Conservation (phyloP, 2,329 filamentous ascomycete genomes). For the Tolypocladium album region DNA sequence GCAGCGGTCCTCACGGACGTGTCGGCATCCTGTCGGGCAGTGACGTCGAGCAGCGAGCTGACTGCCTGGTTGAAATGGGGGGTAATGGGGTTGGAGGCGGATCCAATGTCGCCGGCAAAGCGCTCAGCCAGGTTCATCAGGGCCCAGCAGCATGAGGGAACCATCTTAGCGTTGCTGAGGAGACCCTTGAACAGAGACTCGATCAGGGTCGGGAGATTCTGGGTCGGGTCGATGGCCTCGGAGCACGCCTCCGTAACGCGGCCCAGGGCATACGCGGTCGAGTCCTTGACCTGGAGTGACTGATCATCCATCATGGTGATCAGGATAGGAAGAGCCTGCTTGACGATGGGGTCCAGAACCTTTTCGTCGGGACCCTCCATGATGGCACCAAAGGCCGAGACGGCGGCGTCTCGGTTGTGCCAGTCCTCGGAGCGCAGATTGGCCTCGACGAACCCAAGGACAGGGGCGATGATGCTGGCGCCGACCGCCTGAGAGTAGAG, state of each 20-base stretch:
- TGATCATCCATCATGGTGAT: slow-evolving; percentile 87
- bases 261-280: slow-evolving; percentile 88
- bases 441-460: slow-evolving; percentile 82
- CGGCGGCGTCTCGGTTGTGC: slow-evolving; percentile 89
- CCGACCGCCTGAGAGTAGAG: slow-evolving; percentile 91
- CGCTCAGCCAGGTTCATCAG: slow-evolving; percentile 96
- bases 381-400: slow-evolving; percentile 94
- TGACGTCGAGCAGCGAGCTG: slow-evolving; percentile 73
- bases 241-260: slow-evolving; percentile 92
- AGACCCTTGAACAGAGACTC: slow-evolving; percentile 82
- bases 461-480: slow-evolving; percentile 70
- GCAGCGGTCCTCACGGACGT: slow-evolving; percentile 87
- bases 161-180: slow-evolving; percentile 90
- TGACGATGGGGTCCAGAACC: slow-evolving; percentile 84
- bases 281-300: slow-evolving; percentile 86
- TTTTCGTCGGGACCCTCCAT: slow-evolving; percentile 97
- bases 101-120: slow-evolving; percentile 79
- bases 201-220: slow-evolving; percentile 78
- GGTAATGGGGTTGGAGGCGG: slow-evolving; percentile 69
- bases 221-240: slow-evolving; percentile 75
- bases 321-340: slow-evolving; percentile 85
- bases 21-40: slow-evolving; percentile 71
- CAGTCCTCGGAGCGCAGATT: slow-evolving; percentile 88
- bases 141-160: slow-evolving; percentile 96
- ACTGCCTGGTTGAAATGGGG: slow-evolving; percentile 91